phyloP scores from a whole-genome alignment of 192 early-diverging fungal species.

The Umbelopsis sp. region DNA sequence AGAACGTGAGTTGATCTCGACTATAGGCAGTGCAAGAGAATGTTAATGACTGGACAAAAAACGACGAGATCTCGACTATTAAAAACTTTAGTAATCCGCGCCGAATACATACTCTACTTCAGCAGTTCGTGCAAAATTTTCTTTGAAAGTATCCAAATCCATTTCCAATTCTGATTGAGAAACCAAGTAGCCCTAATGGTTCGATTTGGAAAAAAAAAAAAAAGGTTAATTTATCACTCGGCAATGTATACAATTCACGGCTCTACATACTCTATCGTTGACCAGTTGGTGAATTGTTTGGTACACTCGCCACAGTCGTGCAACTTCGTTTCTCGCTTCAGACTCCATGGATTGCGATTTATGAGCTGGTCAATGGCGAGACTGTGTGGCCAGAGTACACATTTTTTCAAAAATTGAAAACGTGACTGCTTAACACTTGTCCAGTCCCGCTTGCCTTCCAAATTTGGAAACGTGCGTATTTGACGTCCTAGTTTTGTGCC shows the following conservation, averaged over 20 bases:
- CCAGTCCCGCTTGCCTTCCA: too few relatives aligned
- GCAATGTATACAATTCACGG: neutral
- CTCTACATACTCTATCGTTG: constrained; percentile 67
- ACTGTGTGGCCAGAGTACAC: neutral
- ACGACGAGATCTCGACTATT: neutral
- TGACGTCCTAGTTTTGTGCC: neutral
- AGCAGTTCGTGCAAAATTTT: constrained; percentile 66
- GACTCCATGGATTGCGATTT: constrained; percentile 11
- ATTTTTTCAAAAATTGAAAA: constrained; percentile 20
- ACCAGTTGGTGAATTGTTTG: constrained; percentile 91
- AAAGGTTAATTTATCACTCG: neutral
- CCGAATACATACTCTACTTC: constrained; percentile 71
- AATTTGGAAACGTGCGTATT: too few relatives aligned
- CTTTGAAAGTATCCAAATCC: constrained; percentile 79
- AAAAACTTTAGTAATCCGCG: constrained; percentile 5
- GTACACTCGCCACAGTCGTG: constrained; percentile 82
- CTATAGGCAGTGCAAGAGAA: constrained; percentile 39
- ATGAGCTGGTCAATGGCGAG: neutral
- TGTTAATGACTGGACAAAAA: neutral
- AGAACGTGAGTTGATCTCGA: constrained; percentile 78
- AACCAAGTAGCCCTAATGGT: constrained; percentile 79
- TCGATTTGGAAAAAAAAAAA: neutral
- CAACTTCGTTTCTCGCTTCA: constrained; percentile 54
- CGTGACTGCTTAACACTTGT: neutral
- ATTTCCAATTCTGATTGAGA: constrained; percentile 78